Percentiles rank a stretch among this genome's conserved stretches.
Evolutionary conservation across 2,329 filamentous ascomycete genomes (phyloP).

Genomic region (Neonectria neomacrospora): DNA sequence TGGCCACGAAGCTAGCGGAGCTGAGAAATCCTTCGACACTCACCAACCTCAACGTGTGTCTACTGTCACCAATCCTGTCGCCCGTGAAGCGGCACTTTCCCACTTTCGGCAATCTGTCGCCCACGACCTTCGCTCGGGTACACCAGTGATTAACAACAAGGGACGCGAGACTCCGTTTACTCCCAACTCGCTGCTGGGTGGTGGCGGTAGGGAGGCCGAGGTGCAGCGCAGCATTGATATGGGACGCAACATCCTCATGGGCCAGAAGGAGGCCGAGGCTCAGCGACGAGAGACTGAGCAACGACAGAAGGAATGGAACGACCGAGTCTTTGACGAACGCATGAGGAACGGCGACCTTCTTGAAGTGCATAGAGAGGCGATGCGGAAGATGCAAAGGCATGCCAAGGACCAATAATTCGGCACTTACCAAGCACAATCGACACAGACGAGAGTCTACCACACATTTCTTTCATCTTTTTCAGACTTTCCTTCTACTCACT

Average conservation of each 20-base stretch:
- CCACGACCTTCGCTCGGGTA: constrained; percentile 65
- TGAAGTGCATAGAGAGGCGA: constrained; percentile 80
- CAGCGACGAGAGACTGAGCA: constrained; percentile 68
- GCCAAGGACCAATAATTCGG: constrained; percentile 48
- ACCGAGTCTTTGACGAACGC: constrained; percentile 75
- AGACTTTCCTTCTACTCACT: constrained; percentile 29
- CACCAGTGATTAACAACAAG: constrained; percentile 47
- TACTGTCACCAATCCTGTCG: constrained; percentile 54
- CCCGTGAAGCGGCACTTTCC: constrained; percentile 69
- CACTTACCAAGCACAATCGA: neutral
- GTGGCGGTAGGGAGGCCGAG: constrained; percentile 52
- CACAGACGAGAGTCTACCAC: constrained; percentile 8
- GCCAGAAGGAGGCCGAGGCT: constrained; percentile 71
- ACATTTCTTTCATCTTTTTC: constrained; percentile 30
- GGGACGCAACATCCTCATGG: constrained; percentile 66
- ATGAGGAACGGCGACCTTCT: constrained; percentile 82
- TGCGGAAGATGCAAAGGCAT: constrained; percentile 79
- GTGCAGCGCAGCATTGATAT: constrained; percentile 62
- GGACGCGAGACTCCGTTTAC: constrained; percentile 55
- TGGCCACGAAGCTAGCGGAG: constrained; percentile 44
- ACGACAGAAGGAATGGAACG: constrained; percentile 66
- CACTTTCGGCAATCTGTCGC: constrained; percentile 74
- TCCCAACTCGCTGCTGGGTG: constrained; percentile 48
- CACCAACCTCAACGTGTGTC: constrained; percentile 64
- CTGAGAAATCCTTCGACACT: constrained; percentile 59